phyloP scores from a whole-genome alignment of 2,329 filamentous ascomycete genomes.

The Nannizzia gypsea region DNA sequence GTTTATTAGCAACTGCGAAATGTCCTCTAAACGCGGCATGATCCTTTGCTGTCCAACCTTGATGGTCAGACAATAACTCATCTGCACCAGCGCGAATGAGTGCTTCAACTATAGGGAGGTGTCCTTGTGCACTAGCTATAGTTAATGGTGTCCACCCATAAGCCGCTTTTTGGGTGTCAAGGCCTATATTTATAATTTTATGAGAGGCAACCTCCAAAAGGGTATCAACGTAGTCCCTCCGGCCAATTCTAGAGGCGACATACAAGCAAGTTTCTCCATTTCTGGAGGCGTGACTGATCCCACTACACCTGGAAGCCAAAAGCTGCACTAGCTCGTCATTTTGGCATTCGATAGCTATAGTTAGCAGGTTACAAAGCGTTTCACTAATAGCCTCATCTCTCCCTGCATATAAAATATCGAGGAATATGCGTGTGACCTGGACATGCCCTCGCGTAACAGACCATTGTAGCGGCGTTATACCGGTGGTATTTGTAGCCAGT shows the following conservation, averaged over 20 bases:
- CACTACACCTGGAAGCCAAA: constrained; percentile 7
- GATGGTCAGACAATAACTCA: constrained; percentile 16
- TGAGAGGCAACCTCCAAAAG: background rate
- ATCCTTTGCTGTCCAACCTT: constrained; percentile 27
- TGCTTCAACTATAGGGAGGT: constrained; percentile 17
- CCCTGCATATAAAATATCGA: constrained; percentile 4
- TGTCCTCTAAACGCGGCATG: constrained; percentile 27
- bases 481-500: constrained; percentile 5
- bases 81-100: constrained; percentile 22
- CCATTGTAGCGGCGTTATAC: constrained; percentile 13
- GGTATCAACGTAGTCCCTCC: constrained; percentile 12
- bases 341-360: constrained; percentile 11
- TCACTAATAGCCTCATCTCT: background rate
- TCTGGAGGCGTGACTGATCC: constrained; percentile 9
- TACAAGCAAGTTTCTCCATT: constrained; percentile 19
- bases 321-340: constrained; percentile 12
- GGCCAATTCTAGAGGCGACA: constrained; percentile 17
- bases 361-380: constrained; percentile 6
- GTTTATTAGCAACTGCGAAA: constrained; percentile 17
- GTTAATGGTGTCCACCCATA: constrained; percentile 27
- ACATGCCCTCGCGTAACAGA: constrained; percentile 11
- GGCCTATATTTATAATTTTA: background rate
- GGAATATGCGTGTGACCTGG: constrained; percentile 6
- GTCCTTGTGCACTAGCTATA: constrained; percentile 21
- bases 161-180: constrained; percentile 17